Base-by-base conservation (phyloP, 495 filamentous ascomycete genomes). In the Aspergillus wentii region DNA sequence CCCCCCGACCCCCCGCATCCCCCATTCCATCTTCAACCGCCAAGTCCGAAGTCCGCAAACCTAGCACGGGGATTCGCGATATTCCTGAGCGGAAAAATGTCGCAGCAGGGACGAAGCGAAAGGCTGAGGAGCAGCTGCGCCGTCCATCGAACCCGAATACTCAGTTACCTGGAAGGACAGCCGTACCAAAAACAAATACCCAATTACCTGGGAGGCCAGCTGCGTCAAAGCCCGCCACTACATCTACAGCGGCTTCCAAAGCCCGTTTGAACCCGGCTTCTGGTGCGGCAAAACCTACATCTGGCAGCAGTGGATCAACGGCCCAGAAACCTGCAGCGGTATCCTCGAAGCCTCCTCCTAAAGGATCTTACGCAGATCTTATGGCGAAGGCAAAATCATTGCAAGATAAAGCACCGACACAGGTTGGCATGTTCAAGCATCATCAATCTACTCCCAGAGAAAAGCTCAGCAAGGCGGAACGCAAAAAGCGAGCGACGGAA, bases 291-390 rank as follows among this genome's bases (percentile, higher is more conserved):
- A 61, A 53, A 20, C 50, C 56, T 13, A 30, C 41, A 10, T 30
- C 44, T 3, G 57, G 38, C 25, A 52, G 39, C 35, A 39, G 35
- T 35, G 17, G 51, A 20, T 27, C 51, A 11, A 25, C 33, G 13
- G 20, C 52, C 9, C 34, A 37, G n/a, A 64, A 57, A 30, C 18
- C 44, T 22, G 35, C 49, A 3, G 40, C 51, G 6, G 50, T 49
- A 10, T 43, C 54, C 2, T 58, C 61, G 6, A 69, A 66, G 31
- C 35, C 63, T 6, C 65, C 67, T 15, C 59, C 60, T 5, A 68
- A 64, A 45, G 67, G 67, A 6, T 71, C 67, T 0, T 71, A 44
- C 38, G 64, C 64, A 5, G 67, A 63, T 33, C 38, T 71, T 21
- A 71, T 71, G 64, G 46, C 46, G 14, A 51, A 60, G 30, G 63